These are phyloP conservation scores for Aotearoamyces nothofagi DNA, from an alignment of 2,329 filamentous ascomycete genomes.

Conservation along the genomic window DNA sequence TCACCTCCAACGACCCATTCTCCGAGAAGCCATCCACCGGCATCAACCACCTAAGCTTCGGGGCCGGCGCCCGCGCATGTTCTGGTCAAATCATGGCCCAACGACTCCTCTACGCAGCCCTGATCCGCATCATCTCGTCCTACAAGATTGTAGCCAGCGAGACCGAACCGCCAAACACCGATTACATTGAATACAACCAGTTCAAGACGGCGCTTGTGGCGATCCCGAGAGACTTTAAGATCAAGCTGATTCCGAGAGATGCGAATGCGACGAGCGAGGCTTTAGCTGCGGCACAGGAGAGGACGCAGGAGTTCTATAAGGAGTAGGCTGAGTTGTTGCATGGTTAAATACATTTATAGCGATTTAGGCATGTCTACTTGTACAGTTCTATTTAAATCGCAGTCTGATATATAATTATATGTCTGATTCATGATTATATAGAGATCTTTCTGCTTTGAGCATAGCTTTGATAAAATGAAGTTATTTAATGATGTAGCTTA, in stretches of 20 bases:
- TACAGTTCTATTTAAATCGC: too few relatives aligned
- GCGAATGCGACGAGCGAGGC: constrained; percentile 22
- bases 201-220: constrained; percentile 44
- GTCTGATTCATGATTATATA: too few relatives aligned
- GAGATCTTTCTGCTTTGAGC: too few relatives aligned
- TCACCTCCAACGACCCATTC: constrained; percentile 17
- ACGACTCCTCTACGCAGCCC: constrained; percentile 31
- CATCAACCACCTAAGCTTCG: constrained; percentile 31
- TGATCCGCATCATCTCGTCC: constrained; percentile 30
- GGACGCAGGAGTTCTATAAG: constrained; percentile 33
- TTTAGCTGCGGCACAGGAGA: constrained; percentile 24
- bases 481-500: too few relatives aligned
- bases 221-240: constrained; percentile 41
- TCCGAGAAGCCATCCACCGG: constrained; percentile 17
- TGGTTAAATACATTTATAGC: too few relatives aligned
- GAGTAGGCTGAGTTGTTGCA: too few relatives aligned
- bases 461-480: too few relatives aligned
- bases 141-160: constrained; percentile 33
- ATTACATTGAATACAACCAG: constrained; percentile 46
- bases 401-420: too few relatives aligned
- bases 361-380: too few relatives aligned
- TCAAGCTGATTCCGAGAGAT: constrained; percentile 37
- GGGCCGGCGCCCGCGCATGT: constrained; percentile 34
- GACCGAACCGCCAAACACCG: constrained; percentile 37
- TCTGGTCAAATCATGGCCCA: constrained; percentile 33